These are phyloP conservation scores for Phaeosphaeriaceae sp. DNA, from an alignment of 2,329 filamentous ascomycete species.

Conservation along the genomic window DNA sequence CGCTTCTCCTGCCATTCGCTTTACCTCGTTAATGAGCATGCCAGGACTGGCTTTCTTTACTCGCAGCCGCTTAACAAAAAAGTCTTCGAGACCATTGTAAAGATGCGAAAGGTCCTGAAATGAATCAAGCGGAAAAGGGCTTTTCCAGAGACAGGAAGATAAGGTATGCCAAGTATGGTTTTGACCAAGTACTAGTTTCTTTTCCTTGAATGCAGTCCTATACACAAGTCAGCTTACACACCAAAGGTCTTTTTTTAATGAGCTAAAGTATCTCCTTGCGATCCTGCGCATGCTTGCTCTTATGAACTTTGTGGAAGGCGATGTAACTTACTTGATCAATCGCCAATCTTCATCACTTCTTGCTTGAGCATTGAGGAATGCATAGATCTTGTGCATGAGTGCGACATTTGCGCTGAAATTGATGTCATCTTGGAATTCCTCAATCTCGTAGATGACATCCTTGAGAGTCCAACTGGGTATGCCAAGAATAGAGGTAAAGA, in stretches of 20 bases:
- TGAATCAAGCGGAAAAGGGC: slow-evolving; percentile 13
- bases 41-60: slow-evolving; percentile 18
- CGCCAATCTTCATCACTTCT: slow-evolving; percentile 4
- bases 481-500: slow-evolving; percentile 6
- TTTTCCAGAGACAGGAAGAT: slow-evolving; percentile 19
- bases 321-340: slow-evolving; percentile 9
- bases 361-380: background rate
- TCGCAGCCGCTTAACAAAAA: slow-evolving; percentile 9
- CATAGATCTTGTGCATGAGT: background rate
- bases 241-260: too few relatives aligned
- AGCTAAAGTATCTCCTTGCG: too few relatives aligned
- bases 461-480: background rate
- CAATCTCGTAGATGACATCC: slow-evolving; percentile 4
- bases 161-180: slow-evolving; percentile 13
- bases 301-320: too few relatives aligned
- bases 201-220: slow-evolving; percentile 11
- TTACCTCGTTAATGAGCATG: slow-evolving; percentile 24
- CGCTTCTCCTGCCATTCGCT: slow-evolving; percentile 9
- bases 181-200: slow-evolving; percentile 9
- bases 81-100: slow-evolving; percentile 11
- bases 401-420: background rate
- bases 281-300: too few relatives aligned
- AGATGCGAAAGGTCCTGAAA: slow-evolving; percentile 14
- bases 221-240: background rate
- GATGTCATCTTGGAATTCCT: background rate